Conservation (phyloP, 257 asterid genomes). For the Solanum bukasovii region DNA sequence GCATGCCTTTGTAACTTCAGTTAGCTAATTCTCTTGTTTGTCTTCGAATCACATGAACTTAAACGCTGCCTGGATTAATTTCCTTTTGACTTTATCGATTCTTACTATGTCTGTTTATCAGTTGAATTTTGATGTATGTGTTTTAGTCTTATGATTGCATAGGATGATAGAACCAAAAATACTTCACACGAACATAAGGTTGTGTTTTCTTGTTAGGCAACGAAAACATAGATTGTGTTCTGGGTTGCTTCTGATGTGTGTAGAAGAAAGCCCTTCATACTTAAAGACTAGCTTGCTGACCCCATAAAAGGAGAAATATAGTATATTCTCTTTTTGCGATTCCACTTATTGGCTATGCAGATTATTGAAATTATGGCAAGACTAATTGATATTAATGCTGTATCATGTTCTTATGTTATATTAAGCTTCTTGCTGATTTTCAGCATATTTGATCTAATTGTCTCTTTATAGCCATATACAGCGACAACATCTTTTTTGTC, state of each 20-base stretch:
- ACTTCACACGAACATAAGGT: neutral
- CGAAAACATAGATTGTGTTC: neutral
- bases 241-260: neutral
- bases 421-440: neutral
- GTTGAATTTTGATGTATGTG: neutral
- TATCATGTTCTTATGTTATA: neutral
- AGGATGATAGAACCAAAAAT: neutral
- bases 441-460: neutral
- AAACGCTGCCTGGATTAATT: neutral
- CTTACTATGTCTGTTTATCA: neutral
- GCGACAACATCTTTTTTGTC: constrained; percentile 17
- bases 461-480: constrained; percentile 6
- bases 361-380: neutral
- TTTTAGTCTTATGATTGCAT: neutral
- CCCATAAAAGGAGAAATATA: neutral
- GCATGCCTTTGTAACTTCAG: neutral
- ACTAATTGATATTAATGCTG: neutral
- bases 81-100: neutral
- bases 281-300: neutral
- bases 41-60: neutral
- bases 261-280: neutral
- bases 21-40: neutral
- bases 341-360: neutral
- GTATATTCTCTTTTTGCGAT: neutral
- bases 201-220: neutral